These are phyloP conservation scores for Primulina tabacum DNA, from an alignment of 257 asterid genomes.

Conservation along the genomic window DNA sequence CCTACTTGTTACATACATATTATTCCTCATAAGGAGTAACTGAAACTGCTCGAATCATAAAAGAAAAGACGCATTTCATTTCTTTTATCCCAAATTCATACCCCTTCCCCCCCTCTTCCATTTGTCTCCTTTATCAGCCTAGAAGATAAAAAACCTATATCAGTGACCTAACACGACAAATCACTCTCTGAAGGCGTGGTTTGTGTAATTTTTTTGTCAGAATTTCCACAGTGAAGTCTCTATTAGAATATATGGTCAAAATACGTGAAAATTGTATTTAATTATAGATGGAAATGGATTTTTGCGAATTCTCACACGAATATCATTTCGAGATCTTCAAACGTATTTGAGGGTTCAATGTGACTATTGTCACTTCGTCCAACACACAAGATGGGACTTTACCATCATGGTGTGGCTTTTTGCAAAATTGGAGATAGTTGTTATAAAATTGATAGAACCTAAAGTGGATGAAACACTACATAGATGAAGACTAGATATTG, in stretches of 20 bases:
- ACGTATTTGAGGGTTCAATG: too few species aligned
- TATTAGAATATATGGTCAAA: constrained; percentile 1
- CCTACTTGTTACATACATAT: background rate
- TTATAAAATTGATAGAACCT: background rate
- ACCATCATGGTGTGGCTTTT: too few species aligned
- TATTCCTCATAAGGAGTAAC: background rate
- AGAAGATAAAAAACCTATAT: background rate
- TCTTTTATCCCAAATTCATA: background rate
- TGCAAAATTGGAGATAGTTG: too few species aligned
- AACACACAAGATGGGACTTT: too few species aligned
- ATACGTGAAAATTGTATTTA: too few species aligned
- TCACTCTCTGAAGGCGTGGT: background rate
- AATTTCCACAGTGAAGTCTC: constrained; percentile 7
- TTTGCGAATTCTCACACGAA: too few species aligned
- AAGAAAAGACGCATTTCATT: background rate
- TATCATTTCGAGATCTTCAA: too few species aligned
- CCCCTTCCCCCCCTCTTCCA: background rate
- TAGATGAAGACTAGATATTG: background rate
- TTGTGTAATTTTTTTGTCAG: background rate
- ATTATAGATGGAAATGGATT: too few species aligned
- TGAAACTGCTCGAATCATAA: background rate
- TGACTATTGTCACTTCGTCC: too few species aligned
- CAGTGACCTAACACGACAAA: too few species aligned
- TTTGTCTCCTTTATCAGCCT: background rate
- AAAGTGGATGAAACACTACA: background rate